phyloP scores from a whole-genome alignment of 177 flowering plant species.

The Vitis hybrid region DNA sequence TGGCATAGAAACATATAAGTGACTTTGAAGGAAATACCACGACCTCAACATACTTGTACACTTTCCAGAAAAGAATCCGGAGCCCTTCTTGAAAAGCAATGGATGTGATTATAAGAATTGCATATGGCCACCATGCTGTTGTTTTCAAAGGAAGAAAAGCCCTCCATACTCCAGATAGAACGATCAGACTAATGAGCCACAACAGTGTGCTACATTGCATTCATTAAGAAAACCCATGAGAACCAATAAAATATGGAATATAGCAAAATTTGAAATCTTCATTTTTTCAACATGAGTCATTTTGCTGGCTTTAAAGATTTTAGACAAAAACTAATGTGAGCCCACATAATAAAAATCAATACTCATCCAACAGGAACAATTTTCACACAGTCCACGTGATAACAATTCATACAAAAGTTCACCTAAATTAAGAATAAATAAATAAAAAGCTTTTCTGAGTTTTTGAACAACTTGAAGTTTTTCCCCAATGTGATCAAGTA shows the following conservation, averaged over 20 bases:
- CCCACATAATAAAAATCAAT: too few relatives aligned
- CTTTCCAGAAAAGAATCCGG: conserved; percentile 77
- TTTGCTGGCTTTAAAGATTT: too few relatives aligned
- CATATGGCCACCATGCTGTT: conserved; percentile 71
- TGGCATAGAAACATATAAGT: neutral
- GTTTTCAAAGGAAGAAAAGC: conserved; percentile 81
- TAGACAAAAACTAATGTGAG: too few relatives aligned
- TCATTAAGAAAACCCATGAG: conserved; percentile 8
- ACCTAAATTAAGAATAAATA: too few relatives aligned
- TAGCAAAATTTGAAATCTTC: neutral
- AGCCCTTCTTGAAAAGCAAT: conserved; percentile 84
- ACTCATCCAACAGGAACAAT: too few relatives aligned
- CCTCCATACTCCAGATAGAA: conserved; percentile 78
- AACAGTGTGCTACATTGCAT: conserved; percentile 59
- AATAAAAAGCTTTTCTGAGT: too few relatives aligned
- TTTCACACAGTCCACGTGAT: too few relatives aligned
- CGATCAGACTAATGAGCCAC: conserved; percentile 85
- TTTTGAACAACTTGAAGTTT: too few relatives aligned
- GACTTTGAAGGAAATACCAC: neutral
- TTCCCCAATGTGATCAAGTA: too few relatives aligned
- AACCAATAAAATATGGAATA: neutral
- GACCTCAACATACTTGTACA: conserved; percentile 64
- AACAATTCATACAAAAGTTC: too few relatives aligned
- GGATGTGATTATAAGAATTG: conserved; percentile 64
- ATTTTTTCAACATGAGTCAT: too few relatives aligned